These are phyloP conservation scores for Colletotrichum godetiae DNA, from an alignment of 2,329 filamentous ascomycete species.

Conservation along the genomic window DNA sequence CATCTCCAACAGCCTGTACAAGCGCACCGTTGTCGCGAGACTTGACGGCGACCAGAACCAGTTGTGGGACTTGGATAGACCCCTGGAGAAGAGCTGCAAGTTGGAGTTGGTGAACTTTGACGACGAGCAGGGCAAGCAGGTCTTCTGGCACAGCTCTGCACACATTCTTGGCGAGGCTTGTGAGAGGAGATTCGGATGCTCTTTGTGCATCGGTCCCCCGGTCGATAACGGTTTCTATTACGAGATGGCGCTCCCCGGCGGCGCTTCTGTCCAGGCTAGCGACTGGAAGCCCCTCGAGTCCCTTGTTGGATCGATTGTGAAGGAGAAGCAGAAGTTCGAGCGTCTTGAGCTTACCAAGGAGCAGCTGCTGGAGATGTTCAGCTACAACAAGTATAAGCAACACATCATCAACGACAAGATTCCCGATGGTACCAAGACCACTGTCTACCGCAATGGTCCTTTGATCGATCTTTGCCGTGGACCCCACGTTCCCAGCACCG, in stretches of 20 bases:
- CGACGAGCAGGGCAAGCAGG: conserved; percentile 81
- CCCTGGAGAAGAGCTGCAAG: conserved; percentile 87
- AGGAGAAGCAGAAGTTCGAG: conserved; percentile 97
- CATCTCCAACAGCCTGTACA: conserved; percentile 87
- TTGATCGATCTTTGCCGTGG: conserved; percentile 96
- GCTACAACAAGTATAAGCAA: conserved; percentile 98
- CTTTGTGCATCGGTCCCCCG: conserved; percentile 92
- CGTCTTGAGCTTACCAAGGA: conserved; percentile 90
- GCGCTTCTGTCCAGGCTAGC: conserved; percentile 74
- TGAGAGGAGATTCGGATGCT: conserved; percentile 90
- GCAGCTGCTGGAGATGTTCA: conserved; percentile 87
- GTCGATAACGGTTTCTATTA: conserved; percentile 96
- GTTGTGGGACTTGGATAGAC: conserved; percentile 93
- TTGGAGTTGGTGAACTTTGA: conserved; percentile 89
- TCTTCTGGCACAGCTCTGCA: conserved; percentile 95
- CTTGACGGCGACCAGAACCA: conserved; percentile 78
- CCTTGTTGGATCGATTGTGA: conserved; percentile 85
- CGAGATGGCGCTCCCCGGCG: conserved; percentile 73
- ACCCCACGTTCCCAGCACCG: conserved; percentile 86
- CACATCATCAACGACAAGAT: conserved; percentile 97
- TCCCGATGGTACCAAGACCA: conserved; percentile 87
- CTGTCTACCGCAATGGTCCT: conserved; percentile 93
- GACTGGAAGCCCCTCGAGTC: conserved; percentile 90
- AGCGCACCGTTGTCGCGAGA: conserved; percentile 87
- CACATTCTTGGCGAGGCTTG: conserved; percentile 96